Percentiles rank a stretch among this genome's conserved stretches.
phyloP scores from a whole-genome alignment of 2,329 filamentous ascomycete species.

The Talaromyces pinophilus region DNA sequence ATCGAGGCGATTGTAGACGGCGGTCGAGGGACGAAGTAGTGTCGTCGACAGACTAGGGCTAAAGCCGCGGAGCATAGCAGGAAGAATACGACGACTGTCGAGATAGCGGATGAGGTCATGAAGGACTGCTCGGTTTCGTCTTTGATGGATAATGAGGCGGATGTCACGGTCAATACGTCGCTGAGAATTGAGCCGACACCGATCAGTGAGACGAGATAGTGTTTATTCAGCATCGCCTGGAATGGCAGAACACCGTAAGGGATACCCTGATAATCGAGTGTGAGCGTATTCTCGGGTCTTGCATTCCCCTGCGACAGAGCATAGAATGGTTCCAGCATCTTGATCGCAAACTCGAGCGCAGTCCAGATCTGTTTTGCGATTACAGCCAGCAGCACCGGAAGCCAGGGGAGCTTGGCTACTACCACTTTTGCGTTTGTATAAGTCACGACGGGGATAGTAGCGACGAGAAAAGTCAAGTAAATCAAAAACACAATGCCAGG shows the following conservation, averaged over 20 bases:
- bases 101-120: slow-evolving; percentile 64
- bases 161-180: slow-evolving; percentile 52
- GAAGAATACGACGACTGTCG: slow-evolving; percentile 65
- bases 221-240: slow-evolving; percentile 46
- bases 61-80: slow-evolving; percentile 61
- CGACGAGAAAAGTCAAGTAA: slow-evolving; percentile 43
- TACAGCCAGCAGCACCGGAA: slow-evolving; percentile 49
- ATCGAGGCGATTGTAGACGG: slow-evolving; percentile 76
- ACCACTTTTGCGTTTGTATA: slow-evolving; percentile 42
- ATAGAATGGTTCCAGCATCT: slow-evolving; percentile 53
- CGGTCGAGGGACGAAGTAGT: slow-evolving; percentile 73
- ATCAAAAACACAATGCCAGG: slow-evolving; percentile 45
- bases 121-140: slow-evolving; percentile 60
- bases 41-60: slow-evolving; percentile 64
- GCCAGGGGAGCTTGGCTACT: slow-evolving; percentile 46
- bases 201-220: slow-evolving; percentile 50
- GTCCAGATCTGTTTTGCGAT: slow-evolving; percentile 51
- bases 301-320: slow-evolving; percentile 49
- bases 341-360: slow-evolving; percentile 50
- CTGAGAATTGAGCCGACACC: slow-evolving; percentile 48
- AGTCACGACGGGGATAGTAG: slow-evolving; percentile 46
- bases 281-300: slow-evolving; percentile 48
- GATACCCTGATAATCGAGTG: slow-evolving; percentile 53
- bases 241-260: slow-evolving; percentile 49
- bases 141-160: slow-evolving; percentile 50